phyloP scores from a whole-genome alignment of 352 stramenopile species.

The Elongisporangium anandrum region DNA sequence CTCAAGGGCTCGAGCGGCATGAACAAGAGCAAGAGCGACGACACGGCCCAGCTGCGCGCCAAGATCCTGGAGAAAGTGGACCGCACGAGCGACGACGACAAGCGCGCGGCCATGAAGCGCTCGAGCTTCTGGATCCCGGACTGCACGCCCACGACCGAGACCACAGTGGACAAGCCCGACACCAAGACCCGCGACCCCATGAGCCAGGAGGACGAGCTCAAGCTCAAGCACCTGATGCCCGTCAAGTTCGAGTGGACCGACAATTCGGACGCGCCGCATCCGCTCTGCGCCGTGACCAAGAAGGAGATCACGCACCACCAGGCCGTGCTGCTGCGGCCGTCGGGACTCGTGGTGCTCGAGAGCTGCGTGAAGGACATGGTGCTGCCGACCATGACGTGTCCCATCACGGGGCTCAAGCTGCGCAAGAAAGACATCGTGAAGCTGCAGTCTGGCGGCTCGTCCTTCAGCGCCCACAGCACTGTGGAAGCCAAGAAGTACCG shows the following conservation, averaged over 20 bases:
- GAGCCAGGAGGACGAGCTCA: constrained; percentile 68
- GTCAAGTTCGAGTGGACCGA: constrained; percentile 77
- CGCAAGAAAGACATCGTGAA: constrained; percentile 84
- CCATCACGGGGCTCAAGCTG: constrained; percentile 77
- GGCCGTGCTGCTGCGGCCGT: constrained; percentile 73
- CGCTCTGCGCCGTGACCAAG: constrained; percentile 78
- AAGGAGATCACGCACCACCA: constrained; percentile 79
- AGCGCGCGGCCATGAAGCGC: constrained; percentile 71
- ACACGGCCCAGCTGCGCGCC: constrained; percentile 13
- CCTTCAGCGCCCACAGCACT: constrained; percentile 81
- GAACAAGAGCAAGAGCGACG: background rate
- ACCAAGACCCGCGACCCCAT: constrained; percentile 79
- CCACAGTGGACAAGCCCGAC: constrained; percentile 50
- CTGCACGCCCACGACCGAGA: constrained; percentile 59
- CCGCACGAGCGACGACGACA: constrained; percentile 59
- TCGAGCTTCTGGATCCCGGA: constrained; percentile 87
- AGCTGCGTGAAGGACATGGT: constrained; percentile 83
- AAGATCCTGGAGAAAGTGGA: constrained; percentile 79
- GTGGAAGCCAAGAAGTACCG: constrained; percentile 88
- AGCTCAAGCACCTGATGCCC: constrained; percentile 86
- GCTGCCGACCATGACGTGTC: constrained; percentile 81
- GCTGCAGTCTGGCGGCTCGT: constrained; percentile 68
- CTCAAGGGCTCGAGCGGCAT: constrained; percentile 30
- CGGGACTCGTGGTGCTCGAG: constrained; percentile 74
- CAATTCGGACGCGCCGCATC: constrained; percentile 24